Evolutionary conservation across 2,329 filamentous ascomycete genomes (phyloP), one percentile per base, ranked within the genome.

Genomic region (Aspergillus neoniger): DNA sequence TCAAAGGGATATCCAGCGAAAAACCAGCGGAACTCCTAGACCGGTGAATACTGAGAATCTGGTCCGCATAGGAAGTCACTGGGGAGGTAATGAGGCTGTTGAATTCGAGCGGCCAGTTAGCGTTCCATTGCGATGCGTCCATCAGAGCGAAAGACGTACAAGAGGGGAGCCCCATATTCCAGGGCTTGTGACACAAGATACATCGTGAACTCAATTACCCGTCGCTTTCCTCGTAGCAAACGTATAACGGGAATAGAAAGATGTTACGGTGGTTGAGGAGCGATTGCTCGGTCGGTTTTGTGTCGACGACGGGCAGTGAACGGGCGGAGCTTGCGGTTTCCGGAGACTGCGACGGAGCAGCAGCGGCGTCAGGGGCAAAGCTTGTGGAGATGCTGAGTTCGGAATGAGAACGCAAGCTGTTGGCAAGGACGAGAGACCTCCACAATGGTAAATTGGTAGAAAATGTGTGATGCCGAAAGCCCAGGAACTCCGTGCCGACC

Each of bases 1-100:
- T 88, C 67, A 88, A 74, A 15, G 86, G 86, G 39, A 88, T 88
- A 69, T 89, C 86, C 66, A 89, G 77, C 15, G 86, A 88, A 75
- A 89, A 89, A 32, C 86, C 86, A 36, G 83, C 83, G 4, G 85
- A 88, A 59, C 79, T 85, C 67, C 83, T 81, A 60, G 76, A 82
- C 65, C 81, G 82, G 75, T 88, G 82, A 69, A 88, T 88, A 66
- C 82, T 85, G 72, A 86, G 81, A 70, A 88, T 88, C 71, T 89
- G 86, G 73, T 89, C 86, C 62, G 85, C 82, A 77, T 89, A 89
- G 66, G 84, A 87, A 53, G 86, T 88, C 61, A 89, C 75, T 8
- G 86, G 86, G 7, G 86, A 87, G 8, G 85, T 82, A 55, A 87
- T 79, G 63, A 89, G 81, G 73, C 84, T 86, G 53, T 56, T 57